Conservation (phyloP, 2,329 filamentous ascomycete genomes). For the Colletotrichum neosansevieriae region DNA sequence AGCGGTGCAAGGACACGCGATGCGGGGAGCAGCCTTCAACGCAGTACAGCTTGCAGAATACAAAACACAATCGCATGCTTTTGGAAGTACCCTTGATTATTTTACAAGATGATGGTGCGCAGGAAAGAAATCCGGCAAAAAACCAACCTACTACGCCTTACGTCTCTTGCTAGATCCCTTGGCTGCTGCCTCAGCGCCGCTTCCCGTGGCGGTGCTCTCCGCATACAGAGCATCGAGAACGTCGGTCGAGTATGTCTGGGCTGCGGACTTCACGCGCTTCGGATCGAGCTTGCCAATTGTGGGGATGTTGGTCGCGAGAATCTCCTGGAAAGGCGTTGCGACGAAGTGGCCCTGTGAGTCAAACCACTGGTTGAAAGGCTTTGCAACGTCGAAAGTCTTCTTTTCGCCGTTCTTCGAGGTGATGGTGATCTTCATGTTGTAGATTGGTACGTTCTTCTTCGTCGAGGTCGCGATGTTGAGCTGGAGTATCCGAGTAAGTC, state of each 20-base stretch:
- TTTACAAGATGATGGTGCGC: slow-evolving; percentile 5
- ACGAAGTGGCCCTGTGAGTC: slow-evolving; percentile 79
- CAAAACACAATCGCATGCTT: neutral
- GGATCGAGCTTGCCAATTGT: slow-evolving; percentile 75
- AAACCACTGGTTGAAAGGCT: slow-evolving; percentile 82
- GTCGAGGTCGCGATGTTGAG: slow-evolving; percentile 79
- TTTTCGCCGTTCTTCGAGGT: slow-evolving; percentile 54
- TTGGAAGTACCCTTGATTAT: neutral
- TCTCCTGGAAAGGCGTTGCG: slow-evolving; percentile 80
- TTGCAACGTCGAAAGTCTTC: slow-evolving; percentile 66
- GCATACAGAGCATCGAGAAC: slow-evolving; percentile 61
- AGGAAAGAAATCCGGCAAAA: neutral
- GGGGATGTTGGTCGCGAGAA: slow-evolving; percentile 77
- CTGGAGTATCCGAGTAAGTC: slow-evolving; percentile 55
- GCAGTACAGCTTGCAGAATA: too few species aligned
- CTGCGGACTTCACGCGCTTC: slow-evolving; percentile 59
- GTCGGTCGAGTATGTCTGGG: slow-evolving; percentile 55
- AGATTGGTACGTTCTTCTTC: slow-evolving; percentile 85
- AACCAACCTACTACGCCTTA: slow-evolving; percentile 51
- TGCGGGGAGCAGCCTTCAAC: too few species aligned
- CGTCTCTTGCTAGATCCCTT: slow-evolving; percentile 61
- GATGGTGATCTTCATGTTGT: slow-evolving; percentile 77
- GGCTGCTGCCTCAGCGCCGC: slow-evolving; percentile 49
- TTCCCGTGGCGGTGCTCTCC: slow-evolving; percentile 47
- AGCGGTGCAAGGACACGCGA: too few species aligned